These are phyloP conservation scores for Syncephalastrum racemosum DNA, from an alignment of 371 early-diverging fungal species.

Conservation along the genomic window DNA sequence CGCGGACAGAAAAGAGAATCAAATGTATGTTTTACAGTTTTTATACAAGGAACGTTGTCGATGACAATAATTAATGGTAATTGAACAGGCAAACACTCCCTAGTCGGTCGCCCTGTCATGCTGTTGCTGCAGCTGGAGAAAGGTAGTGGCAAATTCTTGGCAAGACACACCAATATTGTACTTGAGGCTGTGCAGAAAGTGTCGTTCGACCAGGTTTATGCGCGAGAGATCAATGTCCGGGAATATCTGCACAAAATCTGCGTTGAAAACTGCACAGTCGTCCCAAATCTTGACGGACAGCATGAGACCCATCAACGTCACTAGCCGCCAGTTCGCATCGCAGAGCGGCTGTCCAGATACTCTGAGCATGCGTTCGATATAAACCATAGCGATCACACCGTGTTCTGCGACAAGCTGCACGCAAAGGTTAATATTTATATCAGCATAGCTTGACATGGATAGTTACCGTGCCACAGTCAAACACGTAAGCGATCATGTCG, in stretches of 20 bases:
- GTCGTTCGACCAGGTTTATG: slow-evolving; percentile 53
- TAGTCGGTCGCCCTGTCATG: too few relatives aligned
- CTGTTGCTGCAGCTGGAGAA: slow-evolving; percentile 45
- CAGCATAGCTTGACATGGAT: not conserved
- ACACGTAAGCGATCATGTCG: slow-evolving; percentile 43
- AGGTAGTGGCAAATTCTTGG: slow-evolving; percentile 58
- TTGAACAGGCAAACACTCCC: too few relatives aligned
- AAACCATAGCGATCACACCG: slow-evolving; percentile 72
- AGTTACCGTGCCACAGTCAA: slow-evolving; percentile 56
- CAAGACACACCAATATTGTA: slow-evolving; percentile 64
- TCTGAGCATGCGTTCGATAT: slow-evolving; percentile 69
- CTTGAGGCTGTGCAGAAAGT: slow-evolving; percentile 52
- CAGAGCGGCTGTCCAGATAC: slow-evolving; percentile 62
- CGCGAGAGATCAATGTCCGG: slow-evolving; percentile 51
- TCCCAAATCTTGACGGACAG: slow-evolving; percentile 87
- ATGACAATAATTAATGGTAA: too few relatives aligned
- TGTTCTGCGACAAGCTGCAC: slow-evolving; percentile 64
- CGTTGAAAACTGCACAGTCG: slow-evolving; percentile 85
- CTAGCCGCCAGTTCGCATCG: slow-evolving; percentile 72
- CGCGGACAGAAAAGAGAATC: too few relatives aligned
- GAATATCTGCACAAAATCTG: slow-evolving; percentile 79
- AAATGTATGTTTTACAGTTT: too few relatives aligned
- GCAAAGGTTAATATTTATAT: not conserved
- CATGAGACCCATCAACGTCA: slow-evolving; percentile 67
- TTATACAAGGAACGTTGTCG: too few relatives aligned